These are phyloP conservation scores for Parastagonospora avenae DNA, from an alignment of 2,329 filamentous ascomycete species.

Conservation along the genomic window DNA sequence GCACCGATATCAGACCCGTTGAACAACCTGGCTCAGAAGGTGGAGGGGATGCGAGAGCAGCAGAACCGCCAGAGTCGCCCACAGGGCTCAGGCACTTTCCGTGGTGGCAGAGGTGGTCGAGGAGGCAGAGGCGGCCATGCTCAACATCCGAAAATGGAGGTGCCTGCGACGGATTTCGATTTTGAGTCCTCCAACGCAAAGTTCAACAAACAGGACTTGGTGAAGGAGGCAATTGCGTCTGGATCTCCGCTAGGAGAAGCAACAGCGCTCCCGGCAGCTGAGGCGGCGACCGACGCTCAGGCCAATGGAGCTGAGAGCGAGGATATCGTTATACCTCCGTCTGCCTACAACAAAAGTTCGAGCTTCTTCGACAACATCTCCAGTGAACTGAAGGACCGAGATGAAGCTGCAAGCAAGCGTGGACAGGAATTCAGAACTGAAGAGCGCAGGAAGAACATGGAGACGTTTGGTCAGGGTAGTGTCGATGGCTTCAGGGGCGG, in stretches of 20 bases:
- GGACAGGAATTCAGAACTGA: slow-evolving; percentile 89
- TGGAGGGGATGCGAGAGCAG: slow-evolving; percentile 77
- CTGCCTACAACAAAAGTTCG: slow-evolving; percentile 80
- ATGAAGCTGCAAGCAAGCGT: slow-evolving; percentile 68
- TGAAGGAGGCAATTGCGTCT: slow-evolving; percentile 83
- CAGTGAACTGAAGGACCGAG: slow-evolving; percentile 87
- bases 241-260: slow-evolving; percentile 70
- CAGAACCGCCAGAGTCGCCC: slow-evolving; percentile 58
- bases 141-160: slow-evolving; percentile 72
- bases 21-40: slow-evolving; percentile 75
- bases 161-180: slow-evolving; percentile 90
- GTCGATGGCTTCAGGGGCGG: slow-evolving; percentile 82
- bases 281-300: slow-evolving; percentile 45
- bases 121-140: slow-evolving; percentile 52
- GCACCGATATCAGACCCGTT: slow-evolving; percentile 52
- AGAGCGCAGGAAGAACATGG: slow-evolving; percentile 93
- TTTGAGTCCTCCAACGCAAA: slow-evolving; percentile 86
- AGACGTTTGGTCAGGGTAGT: slow-evolving; percentile 96
- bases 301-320: slow-evolving; percentile 48
- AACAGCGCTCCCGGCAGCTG: slow-evolving; percentile 30
- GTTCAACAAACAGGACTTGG: slow-evolving; percentile 85
- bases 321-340: slow-evolving; percentile 52
- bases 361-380: slow-evolving; percentile 99
- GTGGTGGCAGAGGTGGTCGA: slow-evolving; percentile 48
- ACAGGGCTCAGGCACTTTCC: slow-evolving; percentile 46